Conservation (phyloP, 2,329 filamentous ascomycete genomes). For the Pyrenophora tritici-repentis region DNA sequence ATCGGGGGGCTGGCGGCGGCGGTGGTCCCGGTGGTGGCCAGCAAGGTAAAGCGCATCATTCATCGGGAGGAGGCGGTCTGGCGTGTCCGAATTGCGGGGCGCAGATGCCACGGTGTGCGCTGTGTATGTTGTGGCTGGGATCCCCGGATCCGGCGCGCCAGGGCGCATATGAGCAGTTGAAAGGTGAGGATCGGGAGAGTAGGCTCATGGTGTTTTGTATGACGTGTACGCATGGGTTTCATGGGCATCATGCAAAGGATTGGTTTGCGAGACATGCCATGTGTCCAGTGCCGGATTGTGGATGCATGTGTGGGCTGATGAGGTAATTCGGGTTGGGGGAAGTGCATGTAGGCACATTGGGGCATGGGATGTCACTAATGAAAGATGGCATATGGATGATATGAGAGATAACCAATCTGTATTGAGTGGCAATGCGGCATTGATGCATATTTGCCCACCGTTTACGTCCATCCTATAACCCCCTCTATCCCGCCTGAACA, state of each 20-base stretch:
- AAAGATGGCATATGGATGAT: background rate
- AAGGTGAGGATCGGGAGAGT: constrained; percentile 56
- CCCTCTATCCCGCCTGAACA: background rate
- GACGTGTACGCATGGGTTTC: constrained; percentile 66
- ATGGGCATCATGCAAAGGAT: constrained; percentile 65
- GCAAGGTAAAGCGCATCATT: constrained; percentile 29
- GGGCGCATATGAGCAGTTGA: constrained; percentile 41
- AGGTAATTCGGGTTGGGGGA: constrained; percentile 24
- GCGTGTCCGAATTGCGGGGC: constrained; percentile 66
- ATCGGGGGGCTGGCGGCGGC: background rate
- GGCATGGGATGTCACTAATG: too few relatives aligned
- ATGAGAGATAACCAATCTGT: background rate
- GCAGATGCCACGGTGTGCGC: constrained; percentile 65
- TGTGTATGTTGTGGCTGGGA: constrained; percentile 67
- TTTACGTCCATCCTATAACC: background rate
- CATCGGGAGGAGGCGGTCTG: constrained; percentile 51
- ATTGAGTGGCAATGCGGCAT: background rate
- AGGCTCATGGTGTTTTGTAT: constrained; percentile 66
- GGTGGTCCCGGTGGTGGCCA: background rate
- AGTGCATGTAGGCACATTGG: background rate
- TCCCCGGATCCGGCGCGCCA: constrained; percentile 59
- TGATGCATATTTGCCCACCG: background rate
- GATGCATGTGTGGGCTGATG: constrained; percentile 57
- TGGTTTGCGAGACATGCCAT: constrained; percentile 63
- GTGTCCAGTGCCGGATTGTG: constrained; percentile 62